A percentile compares a stretch with the other conserved stretches of the same genome.
These are phyloP conservation scores for Coemansia erecta DNA, from an alignment of 192 early-diverging fungal species.

Conservation along the genomic window DNA sequence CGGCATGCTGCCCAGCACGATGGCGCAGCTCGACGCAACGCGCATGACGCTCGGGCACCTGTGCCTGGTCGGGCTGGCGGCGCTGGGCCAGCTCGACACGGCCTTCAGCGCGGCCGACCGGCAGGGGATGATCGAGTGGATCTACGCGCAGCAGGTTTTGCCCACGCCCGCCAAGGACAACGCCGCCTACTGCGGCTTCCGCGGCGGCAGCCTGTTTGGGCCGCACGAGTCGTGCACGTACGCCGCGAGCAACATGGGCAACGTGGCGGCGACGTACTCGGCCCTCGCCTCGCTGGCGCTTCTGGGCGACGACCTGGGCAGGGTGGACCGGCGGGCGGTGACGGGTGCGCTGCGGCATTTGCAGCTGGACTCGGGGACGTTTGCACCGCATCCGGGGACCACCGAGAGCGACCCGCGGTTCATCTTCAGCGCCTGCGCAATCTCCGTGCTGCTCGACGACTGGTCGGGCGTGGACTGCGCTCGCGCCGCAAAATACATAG, in stretches of 20 bases:
- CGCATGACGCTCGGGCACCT: slow-evolving; percentile 90
- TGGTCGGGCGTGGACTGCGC: slow-evolving; percentile 81
- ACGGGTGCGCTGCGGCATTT: slow-evolving; percentile 57
- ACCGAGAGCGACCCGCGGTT: slow-evolving; percentile 88
- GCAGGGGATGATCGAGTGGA: slow-evolving; percentile 85
- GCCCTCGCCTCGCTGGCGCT: slow-evolving; percentile 76
- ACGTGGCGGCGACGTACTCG: slow-evolving; percentile 86
- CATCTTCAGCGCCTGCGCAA: slow-evolving; percentile 83
- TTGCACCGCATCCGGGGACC: slow-evolving; percentile 64
- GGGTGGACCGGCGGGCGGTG: slow-evolving; percentile 75
- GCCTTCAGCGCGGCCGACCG: slow-evolving; percentile 56
- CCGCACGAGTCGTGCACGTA: slow-evolving; percentile 30
- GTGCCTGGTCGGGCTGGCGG: slow-evolving; percentile 74
- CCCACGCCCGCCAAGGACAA: slow-evolving; percentile 12
- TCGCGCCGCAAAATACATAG: slow-evolving; percentile 35
- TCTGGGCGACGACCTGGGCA: slow-evolving; percentile 84
- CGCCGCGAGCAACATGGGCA: slow-evolving; percentile 49
- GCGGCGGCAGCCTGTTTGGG: slow-evolving; percentile 54
- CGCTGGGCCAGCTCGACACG: slow-evolving; percentile 68
- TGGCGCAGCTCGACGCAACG: slow-evolving; percentile 68
- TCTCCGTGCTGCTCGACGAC: slow-evolving; percentile 82
- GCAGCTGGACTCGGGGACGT: slow-evolving; percentile 79
- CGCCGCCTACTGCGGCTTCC: slow-evolving; percentile 48
- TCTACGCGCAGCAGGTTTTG: slow-evolving; percentile 90
- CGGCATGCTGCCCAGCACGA: slow-evolving; percentile 68